Base-by-base conservation (phyloP, 2,329 filamentous ascomycete genomes). In the Xylariaceae sp. region DNA sequence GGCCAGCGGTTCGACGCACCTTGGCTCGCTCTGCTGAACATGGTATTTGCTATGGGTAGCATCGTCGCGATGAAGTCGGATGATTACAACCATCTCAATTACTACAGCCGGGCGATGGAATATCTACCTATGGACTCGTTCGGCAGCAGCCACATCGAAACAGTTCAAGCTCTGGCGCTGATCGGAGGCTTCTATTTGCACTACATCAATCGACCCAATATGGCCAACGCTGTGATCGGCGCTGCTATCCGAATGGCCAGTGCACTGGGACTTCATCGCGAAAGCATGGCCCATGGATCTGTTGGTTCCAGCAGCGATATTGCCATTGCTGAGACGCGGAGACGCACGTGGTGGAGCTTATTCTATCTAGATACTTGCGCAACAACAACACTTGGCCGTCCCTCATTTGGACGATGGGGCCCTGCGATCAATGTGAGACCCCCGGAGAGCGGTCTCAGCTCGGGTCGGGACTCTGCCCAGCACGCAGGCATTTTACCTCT, bases 141-240 rank as follows among this genome's bases (percentile, higher is more conserved):
- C 46, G 85, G 84, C 2, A 85, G 82, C 58, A 83, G 84, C 40
- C 82, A 86, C 58, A 72, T 90, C n/a, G 86, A 90, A 65, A 86
- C 81, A 0, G 75, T 90, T 2, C 86, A 90, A 62, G 83, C 86
- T 1, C 68, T 90, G 14, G 81, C 82, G 2, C 74, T 90, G 22
- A 82, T 89, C 59, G 85, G 85, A 38, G 87, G 87, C 27, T 87
- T 83, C 69, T 90, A 90, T 63, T 78, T 89, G 48, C 87, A 90
- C 66, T 90, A 90, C 61, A 81, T 87, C 59, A 89, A 89, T 68
- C 77, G 85, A 17, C 86, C 86, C 1, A 89, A 89, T 62, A 85
- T 89, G 73, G 87, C 86, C 14, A 87, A 88, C 62, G 82, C 85
- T 19, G 74, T 90, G 10, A 79, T 87, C 61, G 86, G 86, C 15